These are phyloP conservation scores for Aechmea fasciata DNA, from an alignment of 176 grass and related monocot genomes.

Conservation along the genomic window DNA sequence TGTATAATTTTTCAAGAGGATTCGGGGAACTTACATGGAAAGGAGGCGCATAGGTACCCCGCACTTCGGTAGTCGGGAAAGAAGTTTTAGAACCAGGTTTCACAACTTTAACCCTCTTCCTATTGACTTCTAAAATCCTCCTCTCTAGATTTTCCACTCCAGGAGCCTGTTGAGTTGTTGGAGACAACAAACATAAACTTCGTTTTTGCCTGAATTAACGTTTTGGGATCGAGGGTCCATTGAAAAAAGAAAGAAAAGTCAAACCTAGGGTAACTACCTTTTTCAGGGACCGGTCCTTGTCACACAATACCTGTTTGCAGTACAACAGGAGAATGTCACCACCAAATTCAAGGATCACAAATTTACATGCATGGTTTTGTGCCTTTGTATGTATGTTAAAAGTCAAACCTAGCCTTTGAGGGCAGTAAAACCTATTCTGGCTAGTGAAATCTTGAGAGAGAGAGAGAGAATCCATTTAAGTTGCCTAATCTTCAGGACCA, in stretches of 20 bases:
- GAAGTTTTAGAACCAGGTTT: constrained; percentile 94
- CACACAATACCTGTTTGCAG: constrained; percentile 56
- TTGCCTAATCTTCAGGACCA: constrained; percentile 2
- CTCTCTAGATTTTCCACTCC: constrained; percentile 74
- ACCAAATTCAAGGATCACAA: background rate
- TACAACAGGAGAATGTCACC: constrained; percentile 19
- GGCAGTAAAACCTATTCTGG: background rate
- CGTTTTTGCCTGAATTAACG: constrained; percentile 1
- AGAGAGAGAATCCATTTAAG: background rate
- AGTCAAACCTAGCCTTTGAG: background rate
- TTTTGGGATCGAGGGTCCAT: background rate
- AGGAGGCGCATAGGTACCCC: constrained; percentile 74
- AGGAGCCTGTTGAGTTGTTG: constrained; percentile 45
- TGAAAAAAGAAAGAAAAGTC: background rate
- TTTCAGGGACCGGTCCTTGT: constrained; percentile 69
- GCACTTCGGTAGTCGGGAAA: constrained; percentile 65
- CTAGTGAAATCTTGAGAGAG: background rate
- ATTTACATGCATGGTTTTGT: background rate
- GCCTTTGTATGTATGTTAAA: background rate
- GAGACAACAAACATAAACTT: background rate
- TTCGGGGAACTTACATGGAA: constrained; percentile 57
- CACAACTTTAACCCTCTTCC: constrained; percentile 85
- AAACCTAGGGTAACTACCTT: constrained; percentile 33
- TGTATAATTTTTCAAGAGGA: background rate
- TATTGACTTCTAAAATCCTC: constrained; percentile 81